Conservation (phyloP, 495 filamentous ascomycete genomes). For the Xylaria flabelliformis region DNA sequence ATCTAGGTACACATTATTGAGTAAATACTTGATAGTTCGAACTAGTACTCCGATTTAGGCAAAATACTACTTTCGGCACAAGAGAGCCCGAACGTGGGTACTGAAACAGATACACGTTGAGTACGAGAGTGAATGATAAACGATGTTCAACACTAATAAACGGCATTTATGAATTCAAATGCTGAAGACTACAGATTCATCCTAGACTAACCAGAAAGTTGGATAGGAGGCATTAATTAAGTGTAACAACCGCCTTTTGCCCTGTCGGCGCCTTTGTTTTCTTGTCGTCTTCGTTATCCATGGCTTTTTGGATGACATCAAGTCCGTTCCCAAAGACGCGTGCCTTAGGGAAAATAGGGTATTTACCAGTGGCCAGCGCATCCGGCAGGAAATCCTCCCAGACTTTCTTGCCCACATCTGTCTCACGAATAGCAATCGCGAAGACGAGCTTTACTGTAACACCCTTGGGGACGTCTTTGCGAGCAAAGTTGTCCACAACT, state of each 20-base stretch:
- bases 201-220: background rate
- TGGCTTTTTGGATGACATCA: constrained; percentile 19
- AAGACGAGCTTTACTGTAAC: background rate
- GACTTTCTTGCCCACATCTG: constrained; percentile 1
- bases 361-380: constrained; percentile 22
- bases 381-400: constrained; percentile 30
- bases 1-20: background rate
- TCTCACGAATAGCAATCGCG: constrained; percentile 5
- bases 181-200: background rate
- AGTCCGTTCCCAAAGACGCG: constrained; percentile 28
- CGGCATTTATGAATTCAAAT: background rate
- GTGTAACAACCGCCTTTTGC: constrained; percentile 45
- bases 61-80: background rate
- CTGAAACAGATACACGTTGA: background rate
- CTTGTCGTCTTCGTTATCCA: constrained; percentile 19
- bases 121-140: background rate
- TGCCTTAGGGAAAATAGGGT: constrained; percentile 17
- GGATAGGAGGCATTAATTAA: background rate
- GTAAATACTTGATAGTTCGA: background rate
- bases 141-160: background rate
- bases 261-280: constrained; percentile 45
- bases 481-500: constrained; percentile 17
- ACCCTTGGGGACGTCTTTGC: background rate
- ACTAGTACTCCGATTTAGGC: background rate
- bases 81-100: background rate